Base-by-base conservation (phyloP, 768 basidiomycete genomes). In the Serendipita sp. region DNA sequence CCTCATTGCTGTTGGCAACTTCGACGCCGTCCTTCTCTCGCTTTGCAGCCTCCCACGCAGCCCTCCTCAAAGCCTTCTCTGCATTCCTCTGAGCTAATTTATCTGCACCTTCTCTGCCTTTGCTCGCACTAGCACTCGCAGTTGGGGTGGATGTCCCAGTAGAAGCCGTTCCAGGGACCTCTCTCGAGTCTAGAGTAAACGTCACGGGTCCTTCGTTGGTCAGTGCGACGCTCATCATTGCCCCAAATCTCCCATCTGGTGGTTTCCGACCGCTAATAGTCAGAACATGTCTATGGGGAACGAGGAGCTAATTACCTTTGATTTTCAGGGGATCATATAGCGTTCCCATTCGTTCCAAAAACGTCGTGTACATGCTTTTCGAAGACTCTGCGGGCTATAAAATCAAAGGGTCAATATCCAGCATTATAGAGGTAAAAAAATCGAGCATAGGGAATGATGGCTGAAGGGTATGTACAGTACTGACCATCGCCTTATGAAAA, bases 121-220 rank as follows among this genome's bases (percentile, higher is more conserved):
- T 18, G 30, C 48, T 51, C 18, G 18, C 16, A 51, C 48, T 51
- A 3, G 56, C 10, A 5, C 5, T 30, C 16, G 56, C 23, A 10
- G 8, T 60, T 8, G 56, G 23, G 8, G 56, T 32, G 8, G 56
- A n/a, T 10, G 56, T 32, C 28, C 23, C 23, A n/a, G 56, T 32
- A 23, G 23, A 23, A 16, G 56, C 1, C 8, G 23, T n/a, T 4
- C 23, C 23, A 8, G 16, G 1, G 3, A 10, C 34, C 16, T 30
- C 23, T 10, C 56, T 30, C 28, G 88, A 85, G 73, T 92, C 90
- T 44, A 92, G 77, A 0, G 86, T 90, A 67, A 92, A 85, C 10
- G 89, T 91, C 32, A 92, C 83, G 65, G 90, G 90, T 2, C 90
- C 90, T 77, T 97, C 93, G 72, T 97, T 97, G 23, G 81, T 86